Conservation (phyloP, 441 rosid species). For the Syzygium syzygioides region DNA sequence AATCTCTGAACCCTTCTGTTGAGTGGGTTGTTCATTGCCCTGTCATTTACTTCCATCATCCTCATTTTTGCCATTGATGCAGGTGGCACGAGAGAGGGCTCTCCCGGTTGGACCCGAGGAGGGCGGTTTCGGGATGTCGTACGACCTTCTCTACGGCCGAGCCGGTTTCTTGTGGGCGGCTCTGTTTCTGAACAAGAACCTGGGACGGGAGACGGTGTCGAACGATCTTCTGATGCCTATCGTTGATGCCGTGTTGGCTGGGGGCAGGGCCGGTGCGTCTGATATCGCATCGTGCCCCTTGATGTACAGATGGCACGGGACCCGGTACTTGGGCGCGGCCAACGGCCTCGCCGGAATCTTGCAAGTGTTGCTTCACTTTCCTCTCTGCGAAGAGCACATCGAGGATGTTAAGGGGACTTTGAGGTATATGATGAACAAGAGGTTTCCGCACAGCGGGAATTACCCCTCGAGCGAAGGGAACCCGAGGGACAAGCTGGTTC, state of each 20-base stretch:
- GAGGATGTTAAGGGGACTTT: constrained; percentile 69
- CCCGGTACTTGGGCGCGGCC: constrained; percentile 89
- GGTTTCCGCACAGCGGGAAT: constrained; percentile 71
- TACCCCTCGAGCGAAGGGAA: constrained; percentile 91
- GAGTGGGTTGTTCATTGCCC: background rate
- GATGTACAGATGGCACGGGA: constrained; percentile 90
- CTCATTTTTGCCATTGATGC: background rate
- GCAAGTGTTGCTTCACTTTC: constrained; percentile 69
- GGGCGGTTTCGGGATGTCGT: constrained; percentile 93
- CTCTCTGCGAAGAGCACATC: constrained; percentile 37
- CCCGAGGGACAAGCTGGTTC: constrained; percentile 72
- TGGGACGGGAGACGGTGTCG: constrained; percentile 47
- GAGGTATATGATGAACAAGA: constrained; percentile 76
- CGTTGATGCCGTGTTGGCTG: constrained; percentile 67
- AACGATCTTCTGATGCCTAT: constrained; percentile 47
- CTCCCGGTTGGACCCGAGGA: constrained; percentile 80
- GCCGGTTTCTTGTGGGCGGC: constrained; percentile 90
- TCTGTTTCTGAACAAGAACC: constrained; percentile 56
- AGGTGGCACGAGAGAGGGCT: constrained; percentile 76
- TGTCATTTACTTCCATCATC: background rate
- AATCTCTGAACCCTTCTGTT: background rate
- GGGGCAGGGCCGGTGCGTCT: constrained; percentile 83
- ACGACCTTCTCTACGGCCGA: constrained; percentile 82
- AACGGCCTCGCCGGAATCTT: constrained; percentile 86
- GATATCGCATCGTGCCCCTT: constrained; percentile 64